Percentiles rank a stretch among this genome's conserved stretches.
phyloP scores from a whole-genome alignment of 345 rosid genomes.

The Populus alba region DNA sequence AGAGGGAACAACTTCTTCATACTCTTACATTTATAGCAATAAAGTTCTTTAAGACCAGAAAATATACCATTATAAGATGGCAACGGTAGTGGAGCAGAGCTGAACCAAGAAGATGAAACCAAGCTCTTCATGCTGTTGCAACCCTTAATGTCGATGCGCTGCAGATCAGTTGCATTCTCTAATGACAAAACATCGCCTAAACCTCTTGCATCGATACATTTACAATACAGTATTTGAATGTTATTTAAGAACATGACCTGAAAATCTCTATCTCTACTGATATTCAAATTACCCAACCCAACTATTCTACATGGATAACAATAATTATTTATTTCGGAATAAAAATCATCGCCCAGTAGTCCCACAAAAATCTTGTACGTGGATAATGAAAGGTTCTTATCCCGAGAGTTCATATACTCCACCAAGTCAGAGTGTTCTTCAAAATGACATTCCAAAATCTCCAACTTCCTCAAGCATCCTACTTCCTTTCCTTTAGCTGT shows the following conservation, averaged over 20 bases:
- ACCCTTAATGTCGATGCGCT: background rate
- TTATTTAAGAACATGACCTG: background rate
- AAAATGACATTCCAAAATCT: background rate
- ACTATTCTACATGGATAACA: background rate
- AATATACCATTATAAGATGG: too few species aligned
- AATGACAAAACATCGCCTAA: background rate
- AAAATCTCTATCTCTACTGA: background rate
- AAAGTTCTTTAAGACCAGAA: too few species aligned
- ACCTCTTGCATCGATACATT: too few species aligned
- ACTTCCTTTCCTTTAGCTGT: too few species aligned
- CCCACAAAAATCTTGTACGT: too few species aligned
- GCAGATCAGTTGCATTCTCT: background rate
- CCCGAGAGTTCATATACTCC: background rate
- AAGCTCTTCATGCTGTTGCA: background rate
- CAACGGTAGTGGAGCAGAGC: background rate
- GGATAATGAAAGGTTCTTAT: background rate
- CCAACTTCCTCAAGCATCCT: background rate
- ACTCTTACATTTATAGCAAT: accelerated
- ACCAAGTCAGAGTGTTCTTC: background rate
- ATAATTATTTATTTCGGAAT: too few species aligned
- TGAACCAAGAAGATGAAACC: too few species aligned
- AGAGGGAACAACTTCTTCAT: too few species aligned
- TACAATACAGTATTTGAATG: background rate
- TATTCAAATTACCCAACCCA: background rate
- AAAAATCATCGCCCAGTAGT: too few species aligned